These are phyloP conservation scores for Trypanosoma cruzi DNA, from an alignment of 208 protist species.

Conservation along the genomic window DNA sequence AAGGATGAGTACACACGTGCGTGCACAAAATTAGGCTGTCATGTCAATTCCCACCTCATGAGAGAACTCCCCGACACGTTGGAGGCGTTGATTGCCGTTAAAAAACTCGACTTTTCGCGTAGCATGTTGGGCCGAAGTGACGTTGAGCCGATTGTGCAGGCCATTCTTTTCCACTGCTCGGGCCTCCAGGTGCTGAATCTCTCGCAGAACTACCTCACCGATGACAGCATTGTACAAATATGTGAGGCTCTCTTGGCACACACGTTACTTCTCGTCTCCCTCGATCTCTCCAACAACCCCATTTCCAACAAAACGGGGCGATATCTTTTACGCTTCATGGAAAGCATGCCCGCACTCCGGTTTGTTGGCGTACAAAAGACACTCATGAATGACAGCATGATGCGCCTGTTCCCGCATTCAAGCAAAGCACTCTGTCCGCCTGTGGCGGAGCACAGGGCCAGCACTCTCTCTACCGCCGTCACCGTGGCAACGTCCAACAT, in stretches of 20 bases:
- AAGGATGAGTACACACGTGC: constrained; percentile 12
- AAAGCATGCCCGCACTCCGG: constrained; percentile 21
- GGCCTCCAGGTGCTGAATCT: constrained; percentile 25
- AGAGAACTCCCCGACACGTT: constrained; percentile 24
- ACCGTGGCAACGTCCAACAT: not conserved
- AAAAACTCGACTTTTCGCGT: constrained; percentile 31
- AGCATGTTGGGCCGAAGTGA: constrained; percentile 27
- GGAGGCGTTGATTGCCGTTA: constrained; percentile 14
- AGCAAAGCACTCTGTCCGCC: not conserved
- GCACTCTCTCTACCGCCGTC: not conserved
- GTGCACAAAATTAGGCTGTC: constrained; percentile 1
- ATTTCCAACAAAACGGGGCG: constrained; percentile 25
- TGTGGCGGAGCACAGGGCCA: not conserved
- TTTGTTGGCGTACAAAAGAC: constrained; percentile 23
- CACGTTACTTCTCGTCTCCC: constrained; percentile 12
- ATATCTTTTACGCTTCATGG: constrained; percentile 25
- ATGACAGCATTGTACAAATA: constrained; percentile 22
- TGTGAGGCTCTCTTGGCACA: constrained; percentile 25
- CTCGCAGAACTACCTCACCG: constrained; percentile 31
- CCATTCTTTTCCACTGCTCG: constrained; percentile 25
- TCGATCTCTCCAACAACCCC: constrained; percentile 30
- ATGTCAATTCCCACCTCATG: constrained; percentile 20
- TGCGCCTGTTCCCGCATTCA: constrained; percentile 1
- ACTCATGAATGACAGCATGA: constrained; percentile 29
- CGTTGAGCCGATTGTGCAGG: constrained; percentile 21